Evolutionary conservation across 495 filamentous ascomycete genomes (phyloP).

Genomic region (Penicillium crystallinum): DNA sequence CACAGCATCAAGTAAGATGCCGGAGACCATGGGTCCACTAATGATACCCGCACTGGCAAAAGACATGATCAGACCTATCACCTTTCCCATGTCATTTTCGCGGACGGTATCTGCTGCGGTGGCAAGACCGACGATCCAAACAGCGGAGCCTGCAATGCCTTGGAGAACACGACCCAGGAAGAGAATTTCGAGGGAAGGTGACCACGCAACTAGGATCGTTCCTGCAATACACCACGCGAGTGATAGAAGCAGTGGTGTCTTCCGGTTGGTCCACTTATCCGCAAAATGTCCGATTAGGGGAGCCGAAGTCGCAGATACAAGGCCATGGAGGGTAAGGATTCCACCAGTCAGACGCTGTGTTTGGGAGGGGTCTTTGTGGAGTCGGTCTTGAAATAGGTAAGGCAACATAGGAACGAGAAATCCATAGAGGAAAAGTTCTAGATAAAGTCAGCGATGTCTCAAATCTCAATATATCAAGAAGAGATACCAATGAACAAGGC

Average conservation of each 20-base stretch:
- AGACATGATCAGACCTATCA: conserved; percentile 14
- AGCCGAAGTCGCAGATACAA: conserved; percentile 10
- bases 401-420: conserved; percentile 24
- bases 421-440: conserved; percentile 22
- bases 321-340: conserved; percentile 12
- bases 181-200: conserved; percentile 1
- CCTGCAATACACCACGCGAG: conserved; percentile 5
- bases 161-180: conserved; percentile 20
- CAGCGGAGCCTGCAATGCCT: conserved; percentile 15
- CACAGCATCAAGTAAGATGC: conserved; percentile 12
- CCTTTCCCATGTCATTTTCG: conserved; percentile 18
- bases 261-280: conserved; percentile 12
- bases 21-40: conserved; percentile 22
- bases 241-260: conserved; percentile 4
- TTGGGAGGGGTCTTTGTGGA: conserved; percentile 10
- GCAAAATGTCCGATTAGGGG: conserved; percentile 20
- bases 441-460: background rate
- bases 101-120: conserved; percentile 18
- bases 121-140: conserved; percentile 26
- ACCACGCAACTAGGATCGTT: background rate
- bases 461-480: background rate
- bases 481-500: background rate
- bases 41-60: conserved; percentile 17
- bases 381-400: conserved; percentile 22
- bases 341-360: conserved; percentile 14